Percentiles rank a stretch among this genome's conserved stretches.
Evolutionary conservation across 768 basidiomycete species (phyloP).

Genomic region (Termitomyces sp.): DNA sequence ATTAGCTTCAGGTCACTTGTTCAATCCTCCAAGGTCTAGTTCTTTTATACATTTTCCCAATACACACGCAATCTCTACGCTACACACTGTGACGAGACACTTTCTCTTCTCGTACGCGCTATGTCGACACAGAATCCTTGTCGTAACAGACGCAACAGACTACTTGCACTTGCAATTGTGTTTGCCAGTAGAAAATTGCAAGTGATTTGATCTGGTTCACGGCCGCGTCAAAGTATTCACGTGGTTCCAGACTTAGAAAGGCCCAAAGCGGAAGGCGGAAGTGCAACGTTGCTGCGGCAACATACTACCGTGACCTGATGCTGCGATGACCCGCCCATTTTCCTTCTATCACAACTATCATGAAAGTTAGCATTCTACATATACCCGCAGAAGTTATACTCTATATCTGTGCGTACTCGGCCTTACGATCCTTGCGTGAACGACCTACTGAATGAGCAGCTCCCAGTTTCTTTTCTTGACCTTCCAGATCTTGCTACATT

Average conservation of each 20-base stretch:
- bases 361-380: slow-evolving; percentile 26
- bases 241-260: background rate
- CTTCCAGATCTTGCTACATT: slow-evolving; percentile 64
- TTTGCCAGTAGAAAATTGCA: background rate
- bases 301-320: slow-evolving; percentile 1
- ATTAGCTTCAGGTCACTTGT: background rate
- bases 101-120: background rate
- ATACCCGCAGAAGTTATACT: slow-evolving; percentile 58
- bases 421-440: background rate
- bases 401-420: slow-evolving; percentile 46
- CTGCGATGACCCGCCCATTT: background rate
- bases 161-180: background rate
- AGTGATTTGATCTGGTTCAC: background rate
- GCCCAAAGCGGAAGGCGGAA: background rate
- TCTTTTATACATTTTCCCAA: background rate
- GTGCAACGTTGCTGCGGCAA: slow-evolving; percentile 2
- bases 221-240: slow-evolving; percentile 1
- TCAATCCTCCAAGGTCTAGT: slow-evolving; percentile 1
- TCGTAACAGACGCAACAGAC: background rate
- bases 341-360: slow-evolving; percentile 10
- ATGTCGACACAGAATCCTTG: background rate
- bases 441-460: background rate
- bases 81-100: background rate
- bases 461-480: slow-evolving; percentile 66
- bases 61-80: slow-evolving; percentile 8